A percentile compares a stretch with the other conserved stretches of the same genome.
phyloP scores from a whole-genome alignment of 1,284 basidiomycete genomes.

The Prillingera fragicola region DNA sequence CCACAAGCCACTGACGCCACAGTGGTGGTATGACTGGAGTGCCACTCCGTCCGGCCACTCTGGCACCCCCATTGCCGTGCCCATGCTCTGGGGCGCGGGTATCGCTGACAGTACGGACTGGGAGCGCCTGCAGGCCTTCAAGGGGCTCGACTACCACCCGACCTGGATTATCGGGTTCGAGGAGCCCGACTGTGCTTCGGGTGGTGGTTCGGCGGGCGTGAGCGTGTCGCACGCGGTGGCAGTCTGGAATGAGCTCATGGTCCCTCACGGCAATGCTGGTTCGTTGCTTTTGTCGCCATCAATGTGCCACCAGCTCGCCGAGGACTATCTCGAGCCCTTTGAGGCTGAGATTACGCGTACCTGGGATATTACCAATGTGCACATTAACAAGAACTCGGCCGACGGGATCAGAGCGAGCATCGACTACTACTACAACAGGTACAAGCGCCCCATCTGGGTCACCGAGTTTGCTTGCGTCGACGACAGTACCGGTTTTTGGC shows the following conservation, averaged over 20 bases:
- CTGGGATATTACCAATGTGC: conserved; percentile 30
- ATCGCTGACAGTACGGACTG: conserved; percentile 17
- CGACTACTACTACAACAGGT: conserved; percentile 26
- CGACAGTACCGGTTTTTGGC: conserved; percentile 23
- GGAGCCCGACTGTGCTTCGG: conserved; percentile 26
- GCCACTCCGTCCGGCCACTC: conserved; percentile 2
- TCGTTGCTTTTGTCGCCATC: conserved; percentile 24
- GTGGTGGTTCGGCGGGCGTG: conserved; percentile 12
- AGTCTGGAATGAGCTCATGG: conserved; percentile 24
- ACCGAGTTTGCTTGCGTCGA: conserved; percentile 24
- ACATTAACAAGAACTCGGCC: conserved; percentile 32
- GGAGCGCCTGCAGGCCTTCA: conserved; percentile 19
- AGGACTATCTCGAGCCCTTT: conserved; percentile 27
- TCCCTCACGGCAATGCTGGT: conserved; percentile 15
- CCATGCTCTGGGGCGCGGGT: conserved; percentile 30
- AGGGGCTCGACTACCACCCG: conserved; percentile 9
- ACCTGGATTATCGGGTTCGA: conserved; percentile 26
- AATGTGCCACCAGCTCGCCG: conserved; percentile 30
- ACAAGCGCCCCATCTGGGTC: conserved; percentile 27
- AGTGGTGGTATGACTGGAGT: conserved; percentile 25
- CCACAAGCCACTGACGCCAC: no score
- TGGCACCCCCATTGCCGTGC: conserved; percentile 16
- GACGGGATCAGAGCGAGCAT: conserved; percentile 21
- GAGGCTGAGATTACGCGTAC: conserved; percentile 14
- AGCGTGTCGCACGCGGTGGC: conserved; percentile 5